A percentile compares a stretch with the other conserved stretches of the same genome.
Evolutionary conservation across 2,329 filamentous ascomycete species (phyloP).

Genomic region (Fusarium lyarnte): DNA sequence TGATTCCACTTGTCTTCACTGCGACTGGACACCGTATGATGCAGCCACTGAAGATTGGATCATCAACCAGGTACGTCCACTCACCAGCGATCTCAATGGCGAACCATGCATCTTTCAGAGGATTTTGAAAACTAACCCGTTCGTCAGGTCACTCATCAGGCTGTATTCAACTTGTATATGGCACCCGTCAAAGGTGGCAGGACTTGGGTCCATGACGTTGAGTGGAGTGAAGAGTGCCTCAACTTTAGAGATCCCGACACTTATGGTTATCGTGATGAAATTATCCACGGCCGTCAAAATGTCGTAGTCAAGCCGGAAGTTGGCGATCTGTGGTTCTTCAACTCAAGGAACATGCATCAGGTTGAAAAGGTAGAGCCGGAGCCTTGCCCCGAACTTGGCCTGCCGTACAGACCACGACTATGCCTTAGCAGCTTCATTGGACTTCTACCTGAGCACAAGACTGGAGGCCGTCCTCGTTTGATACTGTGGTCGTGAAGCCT

Average conservation of each 20-base stretch:
- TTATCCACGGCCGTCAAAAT: neutral
- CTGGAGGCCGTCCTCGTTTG: neutral
- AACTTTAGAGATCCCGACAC: neutral
- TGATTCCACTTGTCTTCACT: neutral
- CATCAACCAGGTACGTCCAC: neutral
- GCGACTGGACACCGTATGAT: slow-evolving; percentile 2
- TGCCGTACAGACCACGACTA: neutral
- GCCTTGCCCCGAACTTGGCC: neutral
- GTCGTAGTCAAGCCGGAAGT: neutral
- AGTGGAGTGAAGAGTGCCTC: neutral
- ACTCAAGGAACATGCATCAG: slow-evolving; percentile 1
- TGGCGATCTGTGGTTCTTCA: neutral
- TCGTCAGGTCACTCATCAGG: neutral
- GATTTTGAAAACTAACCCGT: neutral
- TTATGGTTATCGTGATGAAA: neutral
- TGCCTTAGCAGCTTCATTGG: neutral
- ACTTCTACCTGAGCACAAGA: neutral
- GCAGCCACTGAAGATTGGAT: neutral
- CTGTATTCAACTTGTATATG: neutral
- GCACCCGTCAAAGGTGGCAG: neutral
- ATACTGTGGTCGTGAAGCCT: neutral
- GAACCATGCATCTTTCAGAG: accelerated
- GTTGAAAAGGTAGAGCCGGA: neutral
- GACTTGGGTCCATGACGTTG: neutral
- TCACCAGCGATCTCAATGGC: accelerated